Conservation (phyloP, 495 filamentous ascomycete genomes). For the Saxophila tyrrhenica region DNA sequence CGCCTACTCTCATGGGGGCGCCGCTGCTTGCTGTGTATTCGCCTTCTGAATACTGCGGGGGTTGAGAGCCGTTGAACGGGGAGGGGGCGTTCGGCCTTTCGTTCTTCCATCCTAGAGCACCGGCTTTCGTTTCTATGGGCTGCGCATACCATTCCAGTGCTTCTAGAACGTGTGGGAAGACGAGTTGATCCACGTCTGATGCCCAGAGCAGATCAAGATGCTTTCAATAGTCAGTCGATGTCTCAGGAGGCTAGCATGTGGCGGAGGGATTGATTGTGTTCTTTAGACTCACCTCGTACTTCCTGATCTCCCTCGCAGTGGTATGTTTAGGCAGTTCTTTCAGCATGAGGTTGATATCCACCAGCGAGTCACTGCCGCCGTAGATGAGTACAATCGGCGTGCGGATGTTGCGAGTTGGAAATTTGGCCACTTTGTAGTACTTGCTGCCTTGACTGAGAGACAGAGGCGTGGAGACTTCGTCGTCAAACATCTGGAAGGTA, state of each 20-base stretch:
- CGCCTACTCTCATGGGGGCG: neutral
- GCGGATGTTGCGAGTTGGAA: conserved; percentile 92
- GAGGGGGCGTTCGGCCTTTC: neutral
- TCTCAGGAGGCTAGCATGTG: too few relatives aligned
- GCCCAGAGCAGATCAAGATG: conserved; percentile 97
- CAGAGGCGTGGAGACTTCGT: conserved; percentile 65
- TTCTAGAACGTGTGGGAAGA: conserved; percentile 82
- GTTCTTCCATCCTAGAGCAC: neutral
- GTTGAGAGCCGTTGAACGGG: conserved; percentile 1
- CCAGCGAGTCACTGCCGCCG: conserved; percentile 82
- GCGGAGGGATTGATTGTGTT: too few relatives aligned
- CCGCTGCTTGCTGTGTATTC: neutral
- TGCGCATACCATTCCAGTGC: conserved; percentile 50
- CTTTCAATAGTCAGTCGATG: too few relatives aligned
- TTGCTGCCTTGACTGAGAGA: conserved; percentile 39
- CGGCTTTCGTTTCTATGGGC: neutral
- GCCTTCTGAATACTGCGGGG: conserved; percentile 11
- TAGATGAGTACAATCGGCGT: conserved; percentile 91
- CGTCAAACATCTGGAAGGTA: conserved; percentile 96
- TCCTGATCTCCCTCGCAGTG: conserved; percentile 66
- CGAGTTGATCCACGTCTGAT: conserved; percentile 53
- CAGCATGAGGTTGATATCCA: conserved; percentile 91
- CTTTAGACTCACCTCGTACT: too few relatives aligned
- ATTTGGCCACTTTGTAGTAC: conserved; percentile 86
- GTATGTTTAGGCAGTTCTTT: conserved; percentile 76